These are phyloP conservation scores for Graphilbum ipis-grandicollis DNA, from an alignment of 2,329 filamentous ascomycete species.

Conservation along the genomic window DNA sequence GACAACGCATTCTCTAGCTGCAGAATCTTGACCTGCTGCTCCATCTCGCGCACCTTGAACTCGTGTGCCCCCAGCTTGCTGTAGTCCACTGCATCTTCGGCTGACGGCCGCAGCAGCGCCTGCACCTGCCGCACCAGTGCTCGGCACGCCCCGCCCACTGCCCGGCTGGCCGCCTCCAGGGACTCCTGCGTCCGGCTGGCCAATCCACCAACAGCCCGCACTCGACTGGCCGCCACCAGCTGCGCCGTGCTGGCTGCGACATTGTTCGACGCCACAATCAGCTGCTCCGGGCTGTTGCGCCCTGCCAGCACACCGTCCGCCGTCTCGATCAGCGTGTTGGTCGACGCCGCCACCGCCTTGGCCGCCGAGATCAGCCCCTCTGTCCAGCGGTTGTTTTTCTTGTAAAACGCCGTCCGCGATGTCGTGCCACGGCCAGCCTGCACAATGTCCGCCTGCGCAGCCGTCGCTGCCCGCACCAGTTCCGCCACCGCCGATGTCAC, in stretches of 20 bases:
- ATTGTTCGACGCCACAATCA: conserved; percentile 95
- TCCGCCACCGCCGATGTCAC: conserved; percentile 88
- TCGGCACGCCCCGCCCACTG: conserved; percentile 77
- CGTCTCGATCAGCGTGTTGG: conserved; percentile 93
- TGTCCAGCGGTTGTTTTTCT: conserved; percentile 99
- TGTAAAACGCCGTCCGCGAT: conserved; percentile 90
- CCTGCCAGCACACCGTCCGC: conserved; percentile 87
- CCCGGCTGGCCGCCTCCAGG: conserved; percentile 80
- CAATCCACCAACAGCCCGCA: conserved; percentile 71
- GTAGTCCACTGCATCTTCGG: conserved; percentile 77
- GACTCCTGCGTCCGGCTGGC: conserved; percentile 94
- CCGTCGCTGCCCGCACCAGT: conserved; percentile 86
- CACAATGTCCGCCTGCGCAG: conserved; percentile 91
- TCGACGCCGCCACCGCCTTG: conserved; percentile 86
- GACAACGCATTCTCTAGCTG: conserved; percentile 80
- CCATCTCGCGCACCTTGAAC: conserved; percentile 98
- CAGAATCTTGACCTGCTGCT: conserved; percentile 97
- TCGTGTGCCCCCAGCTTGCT: conserved; percentile 76
- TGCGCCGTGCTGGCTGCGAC: conserved; percentile 93
- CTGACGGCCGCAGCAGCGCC: conserved; percentile 76
- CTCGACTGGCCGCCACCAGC: conserved; percentile 83
- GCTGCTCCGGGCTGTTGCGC: conserved; percentile 85
- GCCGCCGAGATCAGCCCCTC: conserved; percentile 94
- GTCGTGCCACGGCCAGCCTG: conserved; percentile 77
- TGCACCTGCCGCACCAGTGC: conserved; percentile 85